Base-by-base conservation (phyloP, 345 rosid genomes). In the Salix suchowensis region DNA sequence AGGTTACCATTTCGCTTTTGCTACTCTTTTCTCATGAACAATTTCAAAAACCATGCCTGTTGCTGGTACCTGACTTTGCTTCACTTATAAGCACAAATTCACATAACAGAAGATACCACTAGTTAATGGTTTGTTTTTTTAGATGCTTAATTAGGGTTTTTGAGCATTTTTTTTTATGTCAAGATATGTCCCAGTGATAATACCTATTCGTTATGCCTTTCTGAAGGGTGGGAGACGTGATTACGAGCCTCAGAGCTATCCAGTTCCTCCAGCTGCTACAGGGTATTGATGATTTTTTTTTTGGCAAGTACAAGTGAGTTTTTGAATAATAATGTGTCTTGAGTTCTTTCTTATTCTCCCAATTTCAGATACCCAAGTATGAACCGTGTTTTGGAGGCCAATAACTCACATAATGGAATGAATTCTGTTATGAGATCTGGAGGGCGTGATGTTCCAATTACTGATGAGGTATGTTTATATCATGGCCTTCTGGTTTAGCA, bases 171-270 rank as follows among this genome's bases (percentile, higher is more conserved):
- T 55, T 52, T 19, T 55, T 7, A 10, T 73, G 42, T 36, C 24
- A 13, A 36, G 10, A 15, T 67, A 44, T 72, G 48, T 55, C 64
- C n/a, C 70, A 46, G 23, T 44, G 6, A 15, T 65, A 70, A 42
- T 48, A 67, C 70, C 72, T 42, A 12, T 67, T 67, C 54, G 37
- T 67, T 42, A 37, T 74, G 61, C 75, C 76, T 76, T 78, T 81
- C 46, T 85, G 82, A 81, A 88, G 91, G 88, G 76, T 79, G 87
- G 81, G 44, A 71, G 78, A 80, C 82, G 48, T 76, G 87, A 85
- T 42, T 72, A 83, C 61, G 92, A 88, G 61, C 78, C 77, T 48
- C 85, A 36, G 67, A 86, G 77, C 71, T 84, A 84, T 82, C 82
- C 83, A n/a, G 68, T 74, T 74, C 87, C 79, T 58, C 84, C 87